These are phyloP conservation scores for Seminavis robusta DNA, from an alignment of 108 stramenopile species.

Conservation along the genomic window DNA sequence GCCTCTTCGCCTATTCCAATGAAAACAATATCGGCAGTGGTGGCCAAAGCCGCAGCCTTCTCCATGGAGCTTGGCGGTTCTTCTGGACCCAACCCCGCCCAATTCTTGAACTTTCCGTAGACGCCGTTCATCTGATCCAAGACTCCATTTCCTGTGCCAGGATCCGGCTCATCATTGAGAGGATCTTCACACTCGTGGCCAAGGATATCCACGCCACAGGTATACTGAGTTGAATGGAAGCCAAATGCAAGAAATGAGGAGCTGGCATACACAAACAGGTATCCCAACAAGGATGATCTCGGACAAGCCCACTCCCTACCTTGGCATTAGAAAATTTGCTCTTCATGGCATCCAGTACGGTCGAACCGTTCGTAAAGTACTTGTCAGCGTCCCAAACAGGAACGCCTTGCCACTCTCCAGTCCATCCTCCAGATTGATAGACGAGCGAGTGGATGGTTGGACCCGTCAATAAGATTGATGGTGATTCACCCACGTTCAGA, in stretches of 20 bases:
- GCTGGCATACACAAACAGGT: too few species aligned
- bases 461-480: slow-evolving; percentile 71
- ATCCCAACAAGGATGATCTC: too few species aligned
- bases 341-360: slow-evolving; percentile 34
- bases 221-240: too few species aligned
- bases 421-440: slow-evolving; percentile 74
- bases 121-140: slow-evolving; percentile 2
- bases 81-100: slow-evolving; percentile 26
- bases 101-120: slow-evolving; percentile 18
- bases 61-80: slow-evolving; percentile 13
- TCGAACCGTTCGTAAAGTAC: slow-evolving; percentile 41
- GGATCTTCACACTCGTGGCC: slow-evolving; percentile 35
- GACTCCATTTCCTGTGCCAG: background rate
- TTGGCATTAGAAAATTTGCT: background rate
- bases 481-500: background rate
- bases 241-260: too few species aligned
- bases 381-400: slow-evolving; percentile 20
- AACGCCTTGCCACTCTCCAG: slow-evolving; percentile 81
- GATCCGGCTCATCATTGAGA: slow-evolving; percentile 1
- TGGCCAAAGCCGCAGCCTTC: slow-evolving; percentile 27
- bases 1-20: slow-evolving; percentile 78
- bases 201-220: slow-evolving; percentile 49
- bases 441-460: slow-evolving; percentile 59
- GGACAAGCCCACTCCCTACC: too few species aligned
- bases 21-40: slow-evolving; percentile 59